Evolutionary conservation across 2,329 filamentous ascomycete species (phyloP), one percentile per base, ranked within the genome.

Genomic region (Immersiporthe knoxdaviesiana): DNA sequence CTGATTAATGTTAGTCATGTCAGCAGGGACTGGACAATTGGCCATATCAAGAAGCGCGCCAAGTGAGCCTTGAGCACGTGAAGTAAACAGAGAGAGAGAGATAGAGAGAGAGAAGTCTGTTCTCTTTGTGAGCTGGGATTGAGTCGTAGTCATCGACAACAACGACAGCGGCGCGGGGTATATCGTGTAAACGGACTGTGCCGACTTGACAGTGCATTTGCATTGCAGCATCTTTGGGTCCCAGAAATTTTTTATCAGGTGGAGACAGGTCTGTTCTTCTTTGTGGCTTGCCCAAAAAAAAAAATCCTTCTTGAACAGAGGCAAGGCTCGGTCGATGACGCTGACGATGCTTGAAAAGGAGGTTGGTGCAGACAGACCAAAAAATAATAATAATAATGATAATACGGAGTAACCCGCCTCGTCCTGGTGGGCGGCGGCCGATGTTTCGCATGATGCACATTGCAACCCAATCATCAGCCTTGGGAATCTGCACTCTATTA

Each of bases 181-280:
- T 47, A 10, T 59, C 41, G 59, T 39, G 66, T 24, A 61, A 50
- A 37, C n/a, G 63, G 63, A 68, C 69, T 58, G 67, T 69, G 69
- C 63, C 69, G 62, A 63, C 50, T 61, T 50, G 52, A 70, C 65
- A 67, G 63, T 65, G 63, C 63, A 44, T 8, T 21, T 59, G 35
- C 63, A 65, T 39, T 37, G 52, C 32, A 32, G 27, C 39, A n/a
- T 54, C 44, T 18, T 11, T 52, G 41, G 32, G 32, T 32, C 24
- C 30, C 30, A 30, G 37, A 44, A n/a, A n/a, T 6, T 62, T 62
- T 62, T 41, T 12, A 52, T 32, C 32, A 35, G 18, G 18, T 59
- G 24, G 50, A 44, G 56, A 21, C 7, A 21, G 7, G 21, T 47
- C 21, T n/a, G 10, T 10, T 47, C 6, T 21, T 21, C 6, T 47